Evolutionary conservation across 768 basidiomycete species (phyloP).

Genomic region (Omphalotus guepiniiformis): DNA sequence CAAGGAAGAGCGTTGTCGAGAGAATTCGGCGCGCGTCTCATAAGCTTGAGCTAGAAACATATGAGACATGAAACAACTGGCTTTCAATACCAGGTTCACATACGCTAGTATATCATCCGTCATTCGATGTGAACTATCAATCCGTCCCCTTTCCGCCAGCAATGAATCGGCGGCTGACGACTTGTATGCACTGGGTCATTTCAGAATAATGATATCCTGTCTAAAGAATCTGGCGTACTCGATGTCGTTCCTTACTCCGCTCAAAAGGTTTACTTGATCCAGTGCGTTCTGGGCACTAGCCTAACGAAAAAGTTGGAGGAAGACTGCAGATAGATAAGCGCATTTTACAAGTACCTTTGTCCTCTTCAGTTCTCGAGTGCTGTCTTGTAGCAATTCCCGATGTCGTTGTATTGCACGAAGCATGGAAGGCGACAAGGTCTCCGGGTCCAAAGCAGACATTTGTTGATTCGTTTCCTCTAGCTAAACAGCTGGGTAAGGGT

Average conservation of each 20-base stretch:
- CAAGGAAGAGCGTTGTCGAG: constrained; percentile 72
- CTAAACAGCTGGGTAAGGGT: constrained; percentile 36
- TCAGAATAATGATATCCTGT: neutral
- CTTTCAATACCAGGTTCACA: constrained; percentile 21
- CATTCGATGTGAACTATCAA: constrained; percentile 94
- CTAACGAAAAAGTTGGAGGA: constrained; percentile 29
- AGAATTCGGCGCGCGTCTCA: constrained; percentile 92
- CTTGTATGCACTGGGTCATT: constrained; percentile 71
- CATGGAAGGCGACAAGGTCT: constrained; percentile 78
- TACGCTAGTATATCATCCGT: constrained; percentile 88
- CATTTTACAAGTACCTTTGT: constrained; percentile 78
- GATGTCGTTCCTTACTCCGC: constrained; percentile 92
- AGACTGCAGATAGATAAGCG: neutral
- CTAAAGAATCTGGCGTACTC: constrained; percentile 51
- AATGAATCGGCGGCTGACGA: constrained; percentile 84
- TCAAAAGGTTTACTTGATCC: constrained; percentile 83
- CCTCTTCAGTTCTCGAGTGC: constrained; percentile 75
- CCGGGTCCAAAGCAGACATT: constrained; percentile 61
- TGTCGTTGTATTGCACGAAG: constrained; percentile 88
- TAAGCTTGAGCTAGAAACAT: constrained; percentile 80
- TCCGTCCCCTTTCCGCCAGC: constrained; percentile 80
- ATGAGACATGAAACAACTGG: too few species aligned
- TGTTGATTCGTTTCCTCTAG: constrained; percentile 85
- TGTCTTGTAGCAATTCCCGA: constrained; percentile 85
- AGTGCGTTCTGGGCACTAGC: constrained; percentile 77